These are phyloP conservation scores for Thyridium curvatum DNA, from an alignment of 2,329 filamentous ascomycete species.

Conservation along the genomic window DNA sequence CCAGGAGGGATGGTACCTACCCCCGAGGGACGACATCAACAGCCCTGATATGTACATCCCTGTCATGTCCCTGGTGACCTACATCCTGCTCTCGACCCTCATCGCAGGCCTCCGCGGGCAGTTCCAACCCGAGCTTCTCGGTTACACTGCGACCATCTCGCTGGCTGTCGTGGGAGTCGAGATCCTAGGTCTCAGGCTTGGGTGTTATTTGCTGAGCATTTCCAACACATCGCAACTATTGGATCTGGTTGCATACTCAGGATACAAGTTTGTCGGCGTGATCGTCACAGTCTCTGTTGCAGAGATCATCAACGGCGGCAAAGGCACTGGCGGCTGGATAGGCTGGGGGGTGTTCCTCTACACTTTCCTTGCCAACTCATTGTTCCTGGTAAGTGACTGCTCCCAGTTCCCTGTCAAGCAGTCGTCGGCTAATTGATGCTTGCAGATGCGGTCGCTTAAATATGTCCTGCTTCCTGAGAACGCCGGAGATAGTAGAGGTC, in stretches of 20 bases:
- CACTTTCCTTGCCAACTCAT: conserved; percentile 87
- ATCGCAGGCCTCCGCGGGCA: conserved; percentile 83
- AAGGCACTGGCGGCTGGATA: conserved; percentile 79
- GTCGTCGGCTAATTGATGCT: background rate
- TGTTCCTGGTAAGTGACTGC: conserved; percentile 70
- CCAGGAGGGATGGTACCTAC: conserved; percentile 73
- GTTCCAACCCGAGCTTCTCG: conserved; percentile 90
- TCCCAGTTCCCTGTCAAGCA: background rate
- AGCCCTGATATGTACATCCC: conserved; percentile 99
- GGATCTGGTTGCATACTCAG: conserved; percentile 91
- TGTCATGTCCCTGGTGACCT: conserved; percentile 95
- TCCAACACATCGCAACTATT: conserved; percentile 90
- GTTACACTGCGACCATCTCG: conserved; percentile 79
- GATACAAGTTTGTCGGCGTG: conserved; percentile 97
- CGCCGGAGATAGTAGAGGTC: conserved; percentile 55
- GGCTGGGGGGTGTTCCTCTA: conserved; percentile 88
- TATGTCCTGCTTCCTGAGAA: conserved; percentile 92
- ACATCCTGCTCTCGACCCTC: conserved; percentile 88
- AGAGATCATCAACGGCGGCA: conserved; percentile 70
- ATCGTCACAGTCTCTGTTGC: conserved; percentile 80
- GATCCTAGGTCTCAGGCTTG: conserved; percentile 83
- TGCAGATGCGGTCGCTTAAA: conserved; percentile 83
- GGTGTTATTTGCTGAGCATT: conserved; percentile 89
- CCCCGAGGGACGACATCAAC: conserved; percentile 92
- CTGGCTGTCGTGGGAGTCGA: conserved; percentile 80